phyloP scores from a whole-genome alignment of 2,329 filamentous ascomycete genomes.

The Cladosporium sp. region DNA sequence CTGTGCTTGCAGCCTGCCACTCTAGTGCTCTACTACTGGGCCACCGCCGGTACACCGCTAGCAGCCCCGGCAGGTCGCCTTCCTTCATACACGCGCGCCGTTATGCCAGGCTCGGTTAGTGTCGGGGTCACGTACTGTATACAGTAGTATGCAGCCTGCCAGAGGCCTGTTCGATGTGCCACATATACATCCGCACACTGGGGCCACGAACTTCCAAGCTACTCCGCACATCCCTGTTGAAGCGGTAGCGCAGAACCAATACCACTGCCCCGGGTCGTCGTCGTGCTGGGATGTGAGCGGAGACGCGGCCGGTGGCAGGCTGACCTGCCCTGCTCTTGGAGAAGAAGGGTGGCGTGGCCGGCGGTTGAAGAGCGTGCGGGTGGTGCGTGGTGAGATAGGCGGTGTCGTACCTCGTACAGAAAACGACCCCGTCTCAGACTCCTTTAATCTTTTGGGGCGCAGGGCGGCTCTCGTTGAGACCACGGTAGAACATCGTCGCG shows the following conservation, averaged over 20 bases:
- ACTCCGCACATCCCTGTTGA: conserved; percentile 11
- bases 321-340: no score
- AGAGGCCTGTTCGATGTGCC: conserved; percentile 4
- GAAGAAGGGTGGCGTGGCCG: background rate
- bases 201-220: conserved; percentile 1
- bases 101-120: background rate
- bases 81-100: background rate
- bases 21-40: background rate
- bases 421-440: background rate
- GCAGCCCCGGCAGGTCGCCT: background rate
- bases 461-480: background rate
- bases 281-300: conserved; percentile 1
- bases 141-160: background rate
- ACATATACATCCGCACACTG: background rate
- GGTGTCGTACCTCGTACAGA: conserved; percentile 3
- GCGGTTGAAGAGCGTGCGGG: background rate
- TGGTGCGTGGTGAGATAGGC: background rate
- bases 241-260: background rate
- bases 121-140: background rate
- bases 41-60: background rate
- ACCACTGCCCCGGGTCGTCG: conserved; percentile 1
- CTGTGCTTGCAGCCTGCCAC: background rate
- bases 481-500: conserved; percentile 2
- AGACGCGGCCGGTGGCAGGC: background rate
- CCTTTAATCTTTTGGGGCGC: background rate